Percentiles rank a stretch among this genome's conserved stretches.
phyloP scores from a whole-genome alignment of 345 rosid genomes.

The Brassica napus region Da-Ae NC_063452.1:61050501-61051000 shows the following conservation, averaged over 20 bases:
- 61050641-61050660: neutral
- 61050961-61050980: too few species aligned
- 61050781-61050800: neutral
- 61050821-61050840: conserved; percentile 5
- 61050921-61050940: too few species aligned
- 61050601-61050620: too few species aligned
- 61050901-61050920: neutral
- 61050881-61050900: neutral
- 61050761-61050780: neutral
- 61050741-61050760: conserved; percentile 17
- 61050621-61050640: neutral
- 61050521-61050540: too few species aligned
- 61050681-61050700: conserved; percentile 71
- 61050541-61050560: too few species aligned
- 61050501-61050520: too few species aligned
- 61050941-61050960: neutral
- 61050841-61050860: neutral
- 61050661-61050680: neutral
- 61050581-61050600: too few species aligned
- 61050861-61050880: neutral
- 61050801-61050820: conserved; percentile 28
- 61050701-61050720: conserved; percentile 69
- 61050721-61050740: conserved; percentile 13
- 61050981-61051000: too few species aligned
- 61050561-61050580: too few species aligned